Base-by-base conservation (phyloP, 345 rosid species). In the Schrenkiella parvula region DNA sequence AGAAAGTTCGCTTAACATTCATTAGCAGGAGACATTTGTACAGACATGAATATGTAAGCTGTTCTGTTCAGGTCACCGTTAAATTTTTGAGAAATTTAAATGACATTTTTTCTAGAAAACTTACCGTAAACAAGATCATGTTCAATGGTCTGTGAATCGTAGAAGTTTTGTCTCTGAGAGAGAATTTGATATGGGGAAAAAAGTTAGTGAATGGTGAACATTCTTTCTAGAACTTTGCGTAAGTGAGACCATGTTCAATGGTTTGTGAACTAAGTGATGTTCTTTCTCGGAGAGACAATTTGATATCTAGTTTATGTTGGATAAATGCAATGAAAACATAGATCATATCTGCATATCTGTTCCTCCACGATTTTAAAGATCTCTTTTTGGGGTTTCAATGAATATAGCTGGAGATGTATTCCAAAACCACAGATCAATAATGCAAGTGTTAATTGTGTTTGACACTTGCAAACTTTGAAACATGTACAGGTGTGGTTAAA, bases 401-500 rank as follows among this genome's bases (percentile, higher is more conserved):
- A 13, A 2, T 35, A 2, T 35, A 50, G 47, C 25, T 52, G 4
- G 17, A 39, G 39, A 46, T 35, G 28, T n/a, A 32, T 61, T 12
- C 28, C 15, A 1, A 8, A 46, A 63, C 1, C 2, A 26, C 2
- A 64, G 47, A 53, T 21, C 21, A 55, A 3, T 52, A 9, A 9
- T n/a, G 46, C 6, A 48, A 48, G 2, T 23, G 5, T 35, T 19
- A 48, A 22, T 4, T 56, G 51, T 25, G 4, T 41, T 5, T 15
- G 22, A 42, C 22, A 29, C 10, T 53, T 35, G n/a, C 19, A 22
- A 31, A 72, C 7, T 11, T 13, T 32, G 15, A 39, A 25, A 61
- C 47, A 35, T 63, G 70, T 34, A 6, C 29, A 76, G 75, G 80
- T 76, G 80, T 76, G 9, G 80, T 76, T 64, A 76, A 70, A 70